Evolutionary conservation across 768 basidiomycete species (phyloP).

Genomic region (Lactarius sp.): DNA sequence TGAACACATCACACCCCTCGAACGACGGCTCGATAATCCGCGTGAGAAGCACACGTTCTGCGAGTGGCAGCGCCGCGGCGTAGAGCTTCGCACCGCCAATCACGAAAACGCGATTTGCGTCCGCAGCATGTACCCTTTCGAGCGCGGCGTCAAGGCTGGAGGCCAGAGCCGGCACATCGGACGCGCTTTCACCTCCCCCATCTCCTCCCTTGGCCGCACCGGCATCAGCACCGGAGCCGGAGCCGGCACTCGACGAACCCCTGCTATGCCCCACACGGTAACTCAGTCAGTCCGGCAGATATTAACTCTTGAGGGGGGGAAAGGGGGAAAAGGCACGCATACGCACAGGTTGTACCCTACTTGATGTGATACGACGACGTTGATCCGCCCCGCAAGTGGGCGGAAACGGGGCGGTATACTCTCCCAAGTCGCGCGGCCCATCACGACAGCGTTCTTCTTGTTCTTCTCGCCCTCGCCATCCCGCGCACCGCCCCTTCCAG

Average conservation of each 20-base stretch:
- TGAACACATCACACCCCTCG: slow-evolving; percentile 79
- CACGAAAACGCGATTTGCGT: slow-evolving; percentile 48
- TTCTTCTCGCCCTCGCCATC: background rate
- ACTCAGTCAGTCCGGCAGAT: slow-evolving; percentile 15
- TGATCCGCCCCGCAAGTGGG: slow-evolving; percentile 70
- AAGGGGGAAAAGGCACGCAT: background rate
- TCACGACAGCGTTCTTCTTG: slow-evolving; percentile 70
- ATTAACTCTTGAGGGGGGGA: background rate
- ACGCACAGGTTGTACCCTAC: slow-evolving; percentile 58
- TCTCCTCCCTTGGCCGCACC: background rate
- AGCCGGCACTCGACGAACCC: background rate
- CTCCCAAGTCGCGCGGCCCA: slow-evolving; percentile 98
- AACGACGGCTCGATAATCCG: slow-evolving; percentile 72
- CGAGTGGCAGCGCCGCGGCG: slow-evolving; percentile 54
- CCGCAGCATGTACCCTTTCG: slow-evolving; percentile 40
- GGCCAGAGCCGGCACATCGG: slow-evolving; percentile 37
- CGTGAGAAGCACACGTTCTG: slow-evolving; percentile 85
- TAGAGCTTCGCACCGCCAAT: slow-evolving; percentile 93
- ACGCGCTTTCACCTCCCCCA: background rate
- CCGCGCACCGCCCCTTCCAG: slow-evolving; percentile 45
- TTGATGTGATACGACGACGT: slow-evolving; percentile 72
- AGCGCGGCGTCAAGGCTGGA: slow-evolving; percentile 37
- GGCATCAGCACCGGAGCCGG: background rate
- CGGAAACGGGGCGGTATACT: slow-evolving; percentile 83
- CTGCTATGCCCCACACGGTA: background rate